Percentiles rank a stretch among this genome's conserved stretches.
These are phyloP conservation scores for Globisporangium nunn DNA, from an alignment of 352 stramenopile genomes.

Conservation along the genomic window DNA sequence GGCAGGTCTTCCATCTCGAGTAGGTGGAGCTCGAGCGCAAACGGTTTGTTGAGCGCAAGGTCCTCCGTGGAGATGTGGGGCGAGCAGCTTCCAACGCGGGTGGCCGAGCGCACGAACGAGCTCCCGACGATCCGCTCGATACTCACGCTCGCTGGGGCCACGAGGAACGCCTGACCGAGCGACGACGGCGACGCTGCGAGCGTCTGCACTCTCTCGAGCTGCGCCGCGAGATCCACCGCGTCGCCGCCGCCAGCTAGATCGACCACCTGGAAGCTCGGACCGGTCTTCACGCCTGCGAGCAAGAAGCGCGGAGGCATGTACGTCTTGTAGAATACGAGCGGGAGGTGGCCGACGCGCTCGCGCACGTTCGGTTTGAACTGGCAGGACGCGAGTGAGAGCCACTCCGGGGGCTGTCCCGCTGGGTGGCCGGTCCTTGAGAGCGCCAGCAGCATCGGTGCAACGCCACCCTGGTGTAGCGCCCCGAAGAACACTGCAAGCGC, in stretches of 20 bases:
- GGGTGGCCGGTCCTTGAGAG: constrained; percentile 18
- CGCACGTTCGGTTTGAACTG: constrained; percentile 17
- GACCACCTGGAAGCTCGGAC: constrained; percentile 30
- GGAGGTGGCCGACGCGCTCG: constrained; percentile 10
- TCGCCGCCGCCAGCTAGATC: constrained; percentile 38
- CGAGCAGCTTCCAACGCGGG: constrained; percentile 32
- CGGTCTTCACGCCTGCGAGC: constrained; percentile 20
- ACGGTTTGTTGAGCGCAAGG: constrained; percentile 31
- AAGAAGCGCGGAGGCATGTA: constrained; percentile 81
- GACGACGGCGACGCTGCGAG: not conserved
- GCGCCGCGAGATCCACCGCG: not conserved
- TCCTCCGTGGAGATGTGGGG: constrained; percentile 59
- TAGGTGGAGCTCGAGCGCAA: constrained; percentile 39
- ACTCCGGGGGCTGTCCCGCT: not conserved
- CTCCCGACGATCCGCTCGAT: constrained; percentile 17
- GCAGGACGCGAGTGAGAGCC: constrained; percentile 16
- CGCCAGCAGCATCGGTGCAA: constrained; percentile 52
- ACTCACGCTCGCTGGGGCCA: constrained; percentile 35
- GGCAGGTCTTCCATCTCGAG: constrained; percentile 3
- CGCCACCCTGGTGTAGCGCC: constrained; percentile 59
- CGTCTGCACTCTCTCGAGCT: constrained; percentile 7
- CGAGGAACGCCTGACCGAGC: constrained; percentile 22
- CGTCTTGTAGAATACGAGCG: constrained; percentile 63
- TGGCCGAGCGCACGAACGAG: not conserved
- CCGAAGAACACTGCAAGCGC: constrained; percentile 56